These are phyloP conservation scores for Globisporangium irregulare DNA, from an alignment of 352 stramenopile species.

Conservation along the genomic window DNA sequence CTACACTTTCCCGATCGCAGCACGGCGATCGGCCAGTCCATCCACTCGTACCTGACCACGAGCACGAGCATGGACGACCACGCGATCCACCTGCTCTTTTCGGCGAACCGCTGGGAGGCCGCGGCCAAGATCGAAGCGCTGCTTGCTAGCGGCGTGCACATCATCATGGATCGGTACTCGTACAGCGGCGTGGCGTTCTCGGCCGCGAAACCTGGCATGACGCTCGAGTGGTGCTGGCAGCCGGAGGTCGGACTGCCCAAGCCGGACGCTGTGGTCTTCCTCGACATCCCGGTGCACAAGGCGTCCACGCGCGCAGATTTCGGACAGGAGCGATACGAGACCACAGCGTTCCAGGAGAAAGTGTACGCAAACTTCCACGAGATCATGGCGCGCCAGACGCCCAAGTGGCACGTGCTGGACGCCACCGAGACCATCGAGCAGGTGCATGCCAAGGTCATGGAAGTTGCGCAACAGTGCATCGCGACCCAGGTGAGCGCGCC, in stretches of 20 bases:
- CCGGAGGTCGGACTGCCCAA: slow-evolving; percentile 96
- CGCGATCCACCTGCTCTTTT: slow-evolving; percentile 98
- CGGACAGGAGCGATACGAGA: slow-evolving; percentile 92
- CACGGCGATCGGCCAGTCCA: slow-evolving; percentile 94
- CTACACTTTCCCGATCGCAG: slow-evolving; percentile 82
- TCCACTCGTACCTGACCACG: slow-evolving; percentile 96
- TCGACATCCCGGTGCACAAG: slow-evolving; percentile 94
- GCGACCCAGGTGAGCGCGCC: slow-evolving; percentile 22
- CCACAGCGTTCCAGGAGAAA: slow-evolving; percentile 78
- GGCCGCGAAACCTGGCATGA: slow-evolving; percentile 92
- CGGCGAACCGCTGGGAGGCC: slow-evolving; percentile 99
- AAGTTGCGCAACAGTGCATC: slow-evolving; percentile 53
- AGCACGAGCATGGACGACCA: slow-evolving; percentile 93
- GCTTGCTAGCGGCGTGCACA: slow-evolving; percentile 78
- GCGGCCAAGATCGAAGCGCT: slow-evolving; percentile 64
- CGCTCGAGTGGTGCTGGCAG: slow-evolving; percentile 97
- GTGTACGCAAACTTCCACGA: slow-evolving; percentile 82
- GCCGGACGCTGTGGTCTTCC: slow-evolving; percentile 97
- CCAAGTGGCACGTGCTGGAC: slow-evolving; percentile 78
- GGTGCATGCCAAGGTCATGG: slow-evolving; percentile 60
- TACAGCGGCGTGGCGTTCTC: slow-evolving; percentile 99
- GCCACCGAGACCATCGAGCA: slow-evolving; percentile 74
- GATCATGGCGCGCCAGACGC: slow-evolving; percentile 41
- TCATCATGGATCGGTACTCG: slow-evolving; percentile 97
- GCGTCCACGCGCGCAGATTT: slow-evolving; percentile 91